These are phyloP conservation scores for Epipyxis sp. DNA, from an alignment of 108 stramenopile species.

Conservation along the genomic window DNA sequence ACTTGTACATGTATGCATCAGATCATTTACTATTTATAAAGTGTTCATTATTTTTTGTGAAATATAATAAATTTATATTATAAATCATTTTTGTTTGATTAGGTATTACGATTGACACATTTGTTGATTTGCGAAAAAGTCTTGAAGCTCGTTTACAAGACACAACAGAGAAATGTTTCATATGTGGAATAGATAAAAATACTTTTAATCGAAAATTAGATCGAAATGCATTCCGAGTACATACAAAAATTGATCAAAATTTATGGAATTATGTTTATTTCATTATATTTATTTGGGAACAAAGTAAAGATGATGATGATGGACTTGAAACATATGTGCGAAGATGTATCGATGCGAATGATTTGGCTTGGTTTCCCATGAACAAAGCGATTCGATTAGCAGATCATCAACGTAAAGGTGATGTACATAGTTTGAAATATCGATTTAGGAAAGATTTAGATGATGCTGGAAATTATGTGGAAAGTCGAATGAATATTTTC, in stretches of 20 bases:
- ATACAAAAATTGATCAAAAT: conserved; percentile 17
- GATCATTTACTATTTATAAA: too few species aligned
- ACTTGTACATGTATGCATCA: too few species aligned
- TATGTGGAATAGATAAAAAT: conserved; percentile 30
- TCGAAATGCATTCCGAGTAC: conserved; percentile 10
- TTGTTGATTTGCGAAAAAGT: conserved; percentile 5
- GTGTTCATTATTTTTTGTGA: too few species aligned
- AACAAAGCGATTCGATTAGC: conserved; percentile 33
- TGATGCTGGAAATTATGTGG: background rate
- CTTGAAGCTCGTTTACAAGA: background rate
- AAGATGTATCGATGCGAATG: conserved; percentile 9
- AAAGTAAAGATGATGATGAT: conserved; percentile 32
- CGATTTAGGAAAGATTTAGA: background rate
- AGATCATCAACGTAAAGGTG: background rate
- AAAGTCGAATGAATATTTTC: background rate
- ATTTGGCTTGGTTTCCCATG: conserved; percentile 32
- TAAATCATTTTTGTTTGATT: too few species aligned
- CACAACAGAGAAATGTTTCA: conserved; percentile 29
- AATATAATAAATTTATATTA: too few species aligned
- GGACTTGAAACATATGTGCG: conserved; percentile 22
- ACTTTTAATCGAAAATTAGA: conserved; percentile 20
- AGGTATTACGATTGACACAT: conserved; percentile 31
- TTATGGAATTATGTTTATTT: conserved; percentile 32
- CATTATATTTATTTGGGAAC: conserved; percentile 31
- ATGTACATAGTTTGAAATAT: conserved; percentile 9